These are phyloP conservation scores for Cladophialophora immunda DNA, from an alignment of 2,329 filamentous ascomycete genomes.

Conservation along the genomic window DNA sequence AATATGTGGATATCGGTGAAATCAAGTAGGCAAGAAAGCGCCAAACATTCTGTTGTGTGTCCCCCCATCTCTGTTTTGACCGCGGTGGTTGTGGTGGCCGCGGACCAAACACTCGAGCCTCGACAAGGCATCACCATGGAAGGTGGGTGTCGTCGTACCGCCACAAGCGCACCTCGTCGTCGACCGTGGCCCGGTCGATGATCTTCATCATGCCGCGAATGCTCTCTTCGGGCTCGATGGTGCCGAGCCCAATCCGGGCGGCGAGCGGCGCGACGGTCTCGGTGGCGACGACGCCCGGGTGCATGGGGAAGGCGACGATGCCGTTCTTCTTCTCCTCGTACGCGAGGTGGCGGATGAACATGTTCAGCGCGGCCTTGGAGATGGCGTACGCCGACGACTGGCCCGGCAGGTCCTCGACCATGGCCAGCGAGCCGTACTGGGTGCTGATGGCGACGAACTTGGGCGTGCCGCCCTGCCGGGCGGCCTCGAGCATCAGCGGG, in stretches of 20 bases:
- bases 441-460: constrained; percentile 32
- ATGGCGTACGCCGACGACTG: constrained; percentile 48
- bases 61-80: background rate
- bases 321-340: constrained; percentile 49
- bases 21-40: too few relatives aligned
- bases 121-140: constrained; percentile 38
- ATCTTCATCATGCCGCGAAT: constrained; percentile 51
- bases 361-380: constrained; percentile 56
- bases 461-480: constrained; percentile 18
- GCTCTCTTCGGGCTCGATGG: constrained; percentile 49
- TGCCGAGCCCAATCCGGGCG: constrained; percentile 48
- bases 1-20: too few relatives aligned
- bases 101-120: background rate
- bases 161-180: constrained; percentile 40
- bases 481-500: constrained; percentile 27
- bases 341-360: constrained; percentile 54
- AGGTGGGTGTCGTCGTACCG: constrained; percentile 37
- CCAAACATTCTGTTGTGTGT: background rate
- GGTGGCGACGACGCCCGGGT: constrained; percentile 57
- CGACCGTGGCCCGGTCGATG: constrained; percentile 44
- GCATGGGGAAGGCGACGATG: constrained; percentile 50
- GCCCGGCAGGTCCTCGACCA: constrained; percentile 29
- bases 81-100: too few relatives aligned
- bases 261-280: constrained; percentile 38
- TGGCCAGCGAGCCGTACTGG: constrained; percentile 30